Evolutionary conservation across 2,329 filamentous ascomycete species (phyloP).

Genomic region (Aureobasidium namibiae): DNA sequence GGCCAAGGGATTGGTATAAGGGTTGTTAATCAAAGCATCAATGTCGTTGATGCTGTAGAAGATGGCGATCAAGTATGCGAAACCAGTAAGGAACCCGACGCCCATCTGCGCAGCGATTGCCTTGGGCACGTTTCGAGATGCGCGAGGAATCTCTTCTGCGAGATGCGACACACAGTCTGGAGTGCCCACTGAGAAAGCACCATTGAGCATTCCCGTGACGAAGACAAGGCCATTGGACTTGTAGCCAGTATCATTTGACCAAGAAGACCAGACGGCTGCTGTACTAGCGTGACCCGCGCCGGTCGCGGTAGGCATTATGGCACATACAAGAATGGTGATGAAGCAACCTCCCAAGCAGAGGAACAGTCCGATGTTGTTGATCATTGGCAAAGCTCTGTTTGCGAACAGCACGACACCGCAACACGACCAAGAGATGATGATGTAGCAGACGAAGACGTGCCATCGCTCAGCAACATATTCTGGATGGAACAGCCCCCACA

Average conservation of each 20-base stretch:
- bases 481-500: constrained; percentile 43
- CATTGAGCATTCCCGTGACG: constrained; percentile 56
- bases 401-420: constrained; percentile 44
- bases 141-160: constrained; percentile 53
- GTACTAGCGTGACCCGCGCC: constrained; percentile 33
- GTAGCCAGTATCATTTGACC: constrained; percentile 35
- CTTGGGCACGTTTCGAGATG: constrained; percentile 46
- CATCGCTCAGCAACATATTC: constrained; percentile 39
- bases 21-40: constrained; percentile 43
- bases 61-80: constrained; percentile 32
- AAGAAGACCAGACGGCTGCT: constrained; percentile 36
- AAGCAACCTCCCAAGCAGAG: constrained; percentile 46
- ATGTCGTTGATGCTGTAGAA: constrained; percentile 53
- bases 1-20: constrained; percentile 47
- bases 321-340: constrained; percentile 47
- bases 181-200: constrained; percentile 57
- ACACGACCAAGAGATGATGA: constrained; percentile 40
- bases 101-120: constrained; percentile 44
- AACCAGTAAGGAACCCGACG: constrained; percentile 45
- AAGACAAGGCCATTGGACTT: constrained; percentile 51
- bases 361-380: constrained; percentile 49
- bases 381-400: constrained; percentile 44
- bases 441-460: constrained; percentile 44
- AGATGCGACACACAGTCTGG: constrained; percentile 56
- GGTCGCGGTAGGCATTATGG: constrained; percentile 44